Conservation (phyloP, 768 basidiomycete species). For the Leccinum olivaceopallidum region DNA sequence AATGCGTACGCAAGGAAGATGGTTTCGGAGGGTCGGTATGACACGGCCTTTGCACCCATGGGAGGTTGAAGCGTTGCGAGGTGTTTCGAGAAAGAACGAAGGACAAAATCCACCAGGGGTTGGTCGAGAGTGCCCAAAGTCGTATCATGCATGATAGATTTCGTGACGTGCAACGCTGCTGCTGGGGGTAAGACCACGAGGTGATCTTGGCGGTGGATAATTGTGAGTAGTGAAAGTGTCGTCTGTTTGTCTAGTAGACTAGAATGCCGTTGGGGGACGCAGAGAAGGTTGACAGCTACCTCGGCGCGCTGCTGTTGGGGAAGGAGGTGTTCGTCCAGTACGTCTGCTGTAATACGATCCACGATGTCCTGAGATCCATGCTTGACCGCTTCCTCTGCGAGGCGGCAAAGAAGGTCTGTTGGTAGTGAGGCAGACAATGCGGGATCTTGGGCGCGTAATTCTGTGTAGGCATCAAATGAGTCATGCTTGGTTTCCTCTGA, state of each 20-base stretch:
- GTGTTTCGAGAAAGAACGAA: conserved; percentile 33
- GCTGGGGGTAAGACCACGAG: conserved; percentile 11
- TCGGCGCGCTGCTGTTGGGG: conserved; percentile 20
- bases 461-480: conserved; percentile 31
- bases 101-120: conserved; percentile 28
- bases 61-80: conserved; percentile 29
- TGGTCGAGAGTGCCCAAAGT: conserved; percentile 19
- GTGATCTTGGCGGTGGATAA: conserved; percentile 18
- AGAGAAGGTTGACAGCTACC: conserved; percentile 30
- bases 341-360: conserved; percentile 42
- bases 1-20: conserved; percentile 44
- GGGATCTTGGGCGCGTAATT: conserved; percentile 30
- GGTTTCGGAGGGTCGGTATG: conserved; percentile 39
- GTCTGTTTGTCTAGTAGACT: conserved; percentile 24
- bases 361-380: conserved; percentile 34
- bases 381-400: conserved; percentile 33
- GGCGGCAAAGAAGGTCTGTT: conserved; percentile 26
- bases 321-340: conserved; percentile 34
- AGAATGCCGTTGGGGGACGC: conserved; percentile 20
- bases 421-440: conserved; percentile 25
- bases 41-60: conserved; percentile 29
- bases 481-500: conserved; percentile 19
- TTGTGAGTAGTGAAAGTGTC: conserved; percentile 23
- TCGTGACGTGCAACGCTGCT: conserved; percentile 22
- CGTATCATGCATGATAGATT: conserved; percentile 22